Percentiles rank a stretch among this genome's conserved stretches.
Conservation (phyloP, 441 rosid genomes). For the Arabidopsis hybrid region DNA sequence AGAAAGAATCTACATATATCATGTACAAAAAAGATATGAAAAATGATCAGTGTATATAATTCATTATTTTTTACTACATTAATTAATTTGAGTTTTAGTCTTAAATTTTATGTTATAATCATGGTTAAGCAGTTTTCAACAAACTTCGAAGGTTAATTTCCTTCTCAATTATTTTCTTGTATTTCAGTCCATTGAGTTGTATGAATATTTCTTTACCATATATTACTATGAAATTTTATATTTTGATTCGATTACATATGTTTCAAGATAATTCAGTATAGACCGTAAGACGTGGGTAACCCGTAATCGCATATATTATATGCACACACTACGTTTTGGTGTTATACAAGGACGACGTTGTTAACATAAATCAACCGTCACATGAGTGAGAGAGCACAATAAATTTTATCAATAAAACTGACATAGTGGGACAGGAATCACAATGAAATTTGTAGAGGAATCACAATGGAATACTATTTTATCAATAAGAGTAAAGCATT, state of each 20-base stretch:
- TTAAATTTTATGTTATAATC: background rate
- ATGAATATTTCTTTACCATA: no score
- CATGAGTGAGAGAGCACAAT: conserved; percentile 13
- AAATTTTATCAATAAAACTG: conserved; percentile 28
- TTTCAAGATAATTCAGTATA: no score
- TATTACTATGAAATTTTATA: background rate
- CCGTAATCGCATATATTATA: background rate
- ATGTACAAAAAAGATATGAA: background rate
- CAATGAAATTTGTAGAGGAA: background rate
- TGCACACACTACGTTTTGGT: background rate
- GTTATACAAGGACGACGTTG: background rate
- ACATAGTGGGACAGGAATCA: conserved; percentile 25
- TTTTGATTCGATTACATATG: background rate
- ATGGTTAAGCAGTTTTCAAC: background rate
- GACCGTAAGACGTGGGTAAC: background rate
- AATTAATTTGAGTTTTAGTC: background rate
- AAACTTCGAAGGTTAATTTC: background rate
- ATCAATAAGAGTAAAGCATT: no score
- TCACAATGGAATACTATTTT: no score
- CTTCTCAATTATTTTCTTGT: background rate
- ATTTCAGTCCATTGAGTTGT: background rate
- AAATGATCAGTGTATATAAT: background rate
- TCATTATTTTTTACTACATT: background rate
- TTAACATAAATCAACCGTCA: conserved; percentile 25
- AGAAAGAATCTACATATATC: background rate